A percentile compares a stretch with the other conserved stretches of the same genome.
phyloP scores from a whole-genome alignment of 495 filamentous ascomycete genomes.

The Hapsidospora chrysogenum region DNA sequence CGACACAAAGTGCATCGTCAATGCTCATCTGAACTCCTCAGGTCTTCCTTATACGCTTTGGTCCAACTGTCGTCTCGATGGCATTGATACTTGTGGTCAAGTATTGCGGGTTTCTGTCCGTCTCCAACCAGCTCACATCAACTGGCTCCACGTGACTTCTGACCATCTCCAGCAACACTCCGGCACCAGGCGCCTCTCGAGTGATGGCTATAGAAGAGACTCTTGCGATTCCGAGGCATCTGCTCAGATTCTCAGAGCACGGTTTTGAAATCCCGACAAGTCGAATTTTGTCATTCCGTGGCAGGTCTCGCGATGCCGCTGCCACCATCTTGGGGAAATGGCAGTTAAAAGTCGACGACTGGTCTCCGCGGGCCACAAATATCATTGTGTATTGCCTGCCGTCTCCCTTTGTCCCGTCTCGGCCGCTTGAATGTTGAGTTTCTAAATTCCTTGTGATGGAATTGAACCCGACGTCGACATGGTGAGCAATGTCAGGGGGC shows the following conservation, averaged over 20 bases:
- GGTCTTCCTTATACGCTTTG: conserved; percentile 14
- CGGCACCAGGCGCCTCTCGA: conserved; percentile 26
- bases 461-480: conserved; percentile 42
- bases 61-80: conserved; percentile 20
- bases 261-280: conserved; percentile 38
- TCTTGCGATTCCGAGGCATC: conserved; percentile 36
- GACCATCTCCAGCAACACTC: conserved; percentile 32
- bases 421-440: no score
- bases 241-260: conserved; percentile 31
- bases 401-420: no score
- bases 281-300: conserved; percentile 20
- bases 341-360: conserved; percentile 31
- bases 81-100: conserved; percentile 17
- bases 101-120: conserved; percentile 7
- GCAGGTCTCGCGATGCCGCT: conserved; percentile 27
- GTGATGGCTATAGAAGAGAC: conserved; percentile 40
- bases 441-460: conserved; percentile 36
- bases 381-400: conserved; percentile 24
- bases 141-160: conserved; percentile 24
- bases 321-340: conserved; percentile 43
- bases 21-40: no score
- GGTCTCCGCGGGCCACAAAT: conserved; percentile 34
- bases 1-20: no score
- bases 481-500: conserved; percentile 27
- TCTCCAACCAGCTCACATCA: conserved; percentile 13